Percentiles rank a stretch among this genome's conserved stretches.
These are phyloP conservation scores for Talaromyces sp. DNA, from an alignment of 2,329 filamentous ascomycete genomes.

Conservation along the genomic window DNA sequence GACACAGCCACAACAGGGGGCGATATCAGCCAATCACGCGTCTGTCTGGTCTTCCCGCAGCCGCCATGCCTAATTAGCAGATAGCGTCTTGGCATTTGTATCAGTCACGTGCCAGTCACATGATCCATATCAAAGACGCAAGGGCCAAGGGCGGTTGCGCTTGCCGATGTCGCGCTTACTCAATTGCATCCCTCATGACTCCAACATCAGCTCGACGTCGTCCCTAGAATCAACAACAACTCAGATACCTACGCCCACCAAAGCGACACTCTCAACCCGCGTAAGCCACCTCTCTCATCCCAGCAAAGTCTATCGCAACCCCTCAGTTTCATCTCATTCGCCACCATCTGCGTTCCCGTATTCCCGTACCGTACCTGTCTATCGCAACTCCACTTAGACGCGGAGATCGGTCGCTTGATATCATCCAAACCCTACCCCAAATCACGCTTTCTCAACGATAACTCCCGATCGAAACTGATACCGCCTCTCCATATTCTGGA, in stretches of 20 bases:
- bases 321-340: conserved; percentile 1
- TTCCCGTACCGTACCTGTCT: no score
- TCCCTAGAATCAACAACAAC: background rate
- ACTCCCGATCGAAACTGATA: background rate
- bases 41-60: no score
- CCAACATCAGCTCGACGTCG: conserved; percentile 3
- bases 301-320: background rate
- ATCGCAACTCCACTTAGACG: conserved; percentile 12
- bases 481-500: conserved; percentile 27
- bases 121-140: background rate
- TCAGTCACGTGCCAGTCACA: background rate
- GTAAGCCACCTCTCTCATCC: background rate
- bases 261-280: background rate
- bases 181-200: background rate
- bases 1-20: conserved; percentile 5
- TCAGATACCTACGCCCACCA: background rate
- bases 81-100: background rate
- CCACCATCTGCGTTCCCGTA: background rate
- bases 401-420: conserved; percentile 9
- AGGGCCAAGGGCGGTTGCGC: conserved; percentile 7
- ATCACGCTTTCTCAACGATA: conserved; percentile 4
- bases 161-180: conserved; percentile 15
- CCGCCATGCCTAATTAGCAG: background rate
- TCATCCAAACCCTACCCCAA: background rate
- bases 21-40: background rate